Conservation (phyloP, 2,329 filamentous ascomycete species). For the Microsporum audouinii region DNA sequence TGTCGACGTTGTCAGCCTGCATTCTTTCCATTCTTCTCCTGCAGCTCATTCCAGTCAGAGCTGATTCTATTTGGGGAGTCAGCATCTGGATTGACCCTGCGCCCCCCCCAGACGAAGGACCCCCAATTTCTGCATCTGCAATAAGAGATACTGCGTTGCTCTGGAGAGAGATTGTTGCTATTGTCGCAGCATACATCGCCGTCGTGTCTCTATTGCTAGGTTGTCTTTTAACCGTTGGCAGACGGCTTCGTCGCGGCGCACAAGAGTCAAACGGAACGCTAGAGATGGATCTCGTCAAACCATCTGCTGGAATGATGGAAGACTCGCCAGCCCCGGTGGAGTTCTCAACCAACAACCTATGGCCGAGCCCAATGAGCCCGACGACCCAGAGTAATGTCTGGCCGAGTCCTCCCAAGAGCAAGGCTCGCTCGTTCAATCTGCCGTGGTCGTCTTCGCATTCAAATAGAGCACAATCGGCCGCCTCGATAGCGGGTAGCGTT, state of each 20-base stretch:
- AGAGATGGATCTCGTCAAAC: constrained; percentile 48
- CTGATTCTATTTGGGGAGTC: constrained; percentile 19
- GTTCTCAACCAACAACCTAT: constrained; percentile 8
- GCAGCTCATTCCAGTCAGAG: not conserved
- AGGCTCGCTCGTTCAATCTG: constrained; percentile 22
- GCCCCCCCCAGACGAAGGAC: constrained; percentile 49
- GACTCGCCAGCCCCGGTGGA: constrained; percentile 21
- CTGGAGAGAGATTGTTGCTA: constrained; percentile 70
- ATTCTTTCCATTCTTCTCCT: not conserved
- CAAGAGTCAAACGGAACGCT: constrained; percentile 42
- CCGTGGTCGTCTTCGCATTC: constrained; percentile 31
- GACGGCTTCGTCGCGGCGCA: constrained; percentile 43
- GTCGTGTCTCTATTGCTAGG: constrained; percentile 63
- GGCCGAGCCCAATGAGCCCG: constrained; percentile 13
- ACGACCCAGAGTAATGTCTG: constrained; percentile 16
- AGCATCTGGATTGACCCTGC: constrained; percentile 46
- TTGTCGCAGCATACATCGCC: constrained; percentile 71
- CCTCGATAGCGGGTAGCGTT: constrained; percentile 49
- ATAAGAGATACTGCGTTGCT: constrained; percentile 54
- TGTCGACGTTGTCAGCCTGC: not conserved
- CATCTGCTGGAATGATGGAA: constrained; percentile 20
- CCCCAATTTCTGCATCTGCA: constrained; percentile 48
- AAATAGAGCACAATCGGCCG: constrained; percentile 25
- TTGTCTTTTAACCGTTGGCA: constrained; percentile 50
- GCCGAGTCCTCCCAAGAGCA: constrained; percentile 28